phyloP scores from a whole-genome alignment of 73 alveolate genomes.

The Blepharisma japonicum region DNA sequence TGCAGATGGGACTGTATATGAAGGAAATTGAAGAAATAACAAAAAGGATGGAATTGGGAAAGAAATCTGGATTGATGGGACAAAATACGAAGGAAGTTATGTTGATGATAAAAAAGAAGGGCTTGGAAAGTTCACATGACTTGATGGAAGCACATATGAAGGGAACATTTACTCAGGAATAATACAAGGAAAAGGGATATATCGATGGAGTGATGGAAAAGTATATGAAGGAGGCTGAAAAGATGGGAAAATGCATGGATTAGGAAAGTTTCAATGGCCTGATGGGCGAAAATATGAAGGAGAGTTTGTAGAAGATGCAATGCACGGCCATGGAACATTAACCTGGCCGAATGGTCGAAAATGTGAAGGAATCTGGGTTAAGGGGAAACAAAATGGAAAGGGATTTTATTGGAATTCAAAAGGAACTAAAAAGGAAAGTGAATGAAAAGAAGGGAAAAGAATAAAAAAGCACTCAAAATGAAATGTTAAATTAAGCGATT shows the following conservation, averaged over 20 bases:
- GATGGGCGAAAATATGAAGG: conserved; percentile 83
- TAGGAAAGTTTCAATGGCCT: conserved; percentile 70
- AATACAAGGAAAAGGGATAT: conserved; percentile 64
- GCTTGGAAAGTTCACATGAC: conserved; percentile 45
- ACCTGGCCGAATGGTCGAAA: conserved; percentile 73
- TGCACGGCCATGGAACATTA: conserved; percentile 74
- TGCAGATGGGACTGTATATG: conserved; percentile 82
- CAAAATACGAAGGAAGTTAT: conserved; percentile 64
- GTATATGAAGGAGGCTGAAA: conserved; percentile 68
- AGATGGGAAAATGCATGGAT: conserved; percentile 75
- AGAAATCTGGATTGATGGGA: conserved; percentile 65
- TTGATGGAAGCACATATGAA: conserved; percentile 62
- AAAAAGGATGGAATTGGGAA: conserved; percentile 70
- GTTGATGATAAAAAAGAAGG: conserved; percentile 55
- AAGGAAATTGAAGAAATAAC: conserved; percentile 78
- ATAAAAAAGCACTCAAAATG: neutral
- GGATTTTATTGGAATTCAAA: conserved; percentile 41
- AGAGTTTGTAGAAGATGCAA: conserved; percentile 61
- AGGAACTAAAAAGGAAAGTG: conserved; percentile 16
- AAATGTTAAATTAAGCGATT: too few relatives aligned
- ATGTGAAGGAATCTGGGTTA: conserved; percentile 76
- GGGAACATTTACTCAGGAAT: conserved; percentile 57
- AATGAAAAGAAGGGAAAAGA: conserved; percentile 32
- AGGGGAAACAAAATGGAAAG: conserved; percentile 77
- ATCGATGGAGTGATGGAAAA: conserved; percentile 61